Percentiles rank a stretch among this genome's conserved stretches.
phyloP scores from a whole-genome alignment of 2,329 filamentous ascomycete genomes.

The Chaetomium globosum region DNA sequence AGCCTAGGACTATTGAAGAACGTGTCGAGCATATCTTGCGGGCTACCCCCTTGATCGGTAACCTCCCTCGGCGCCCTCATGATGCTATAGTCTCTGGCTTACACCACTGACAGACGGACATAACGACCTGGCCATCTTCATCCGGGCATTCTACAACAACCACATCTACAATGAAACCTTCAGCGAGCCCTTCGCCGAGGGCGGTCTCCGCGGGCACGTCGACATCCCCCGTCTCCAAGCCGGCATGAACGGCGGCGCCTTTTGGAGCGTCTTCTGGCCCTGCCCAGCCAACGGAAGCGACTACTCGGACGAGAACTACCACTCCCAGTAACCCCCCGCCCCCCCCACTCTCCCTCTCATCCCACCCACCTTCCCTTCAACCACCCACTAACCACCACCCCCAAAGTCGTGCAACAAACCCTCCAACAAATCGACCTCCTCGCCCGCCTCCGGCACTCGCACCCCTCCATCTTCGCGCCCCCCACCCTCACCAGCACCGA shows the following conservation, averaged over 20 bases:
- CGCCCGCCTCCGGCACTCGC: constrained; percentile 62
- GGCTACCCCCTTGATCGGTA: constrained; percentile 55
- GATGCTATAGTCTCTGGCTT: constrained; percentile 17
- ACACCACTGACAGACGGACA: constrained; percentile 69
- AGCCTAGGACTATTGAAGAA: constrained; percentile 45
- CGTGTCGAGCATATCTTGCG: constrained; percentile 52
- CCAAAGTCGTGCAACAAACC: constrained; percentile 48
- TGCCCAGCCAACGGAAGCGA: constrained; percentile 74
- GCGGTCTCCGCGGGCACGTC: constrained; percentile 69
- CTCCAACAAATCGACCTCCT: constrained; percentile 76
- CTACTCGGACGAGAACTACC: constrained; percentile 67
- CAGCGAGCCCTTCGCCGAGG: constrained; percentile 71
- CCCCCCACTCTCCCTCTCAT: no score
- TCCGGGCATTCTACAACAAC: constrained; percentile 70
- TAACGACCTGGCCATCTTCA: constrained; percentile 78
- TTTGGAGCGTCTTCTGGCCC: constrained; percentile 84
- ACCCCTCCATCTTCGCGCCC: constrained; percentile 70
- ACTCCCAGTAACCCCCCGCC: constrained; percentile 23
- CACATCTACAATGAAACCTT: constrained; percentile 77
- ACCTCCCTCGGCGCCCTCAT: not conserved
- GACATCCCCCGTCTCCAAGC: constrained; percentile 74
- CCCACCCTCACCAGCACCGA: constrained; percentile 63
- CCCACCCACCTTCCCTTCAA: not conserved
- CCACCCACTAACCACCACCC: not conserved
- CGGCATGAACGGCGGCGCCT: constrained; percentile 79